A percentile compares a stretch with the other conserved stretches of the same genome.
Conservation (phyloP, 208 protist genomes). For the Leishmania braziliensis region DNA sequence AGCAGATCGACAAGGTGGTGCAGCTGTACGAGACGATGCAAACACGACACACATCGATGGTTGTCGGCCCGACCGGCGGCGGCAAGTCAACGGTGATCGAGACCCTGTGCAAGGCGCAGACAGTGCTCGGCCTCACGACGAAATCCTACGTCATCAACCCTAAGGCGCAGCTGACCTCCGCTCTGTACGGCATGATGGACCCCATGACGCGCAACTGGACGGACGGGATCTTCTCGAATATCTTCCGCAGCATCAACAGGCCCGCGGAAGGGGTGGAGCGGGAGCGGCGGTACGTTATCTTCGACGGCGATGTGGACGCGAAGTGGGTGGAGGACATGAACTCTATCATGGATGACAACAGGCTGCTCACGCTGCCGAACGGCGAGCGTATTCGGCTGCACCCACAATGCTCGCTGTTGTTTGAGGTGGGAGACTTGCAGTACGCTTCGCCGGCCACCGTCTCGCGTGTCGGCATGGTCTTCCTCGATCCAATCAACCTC, state of each 20-base stretch:
- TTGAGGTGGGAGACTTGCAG: conserved; percentile 98
- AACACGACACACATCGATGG: conserved; percentile 98
- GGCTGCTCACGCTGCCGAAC: conserved; percentile 98
- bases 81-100: conserved; percentile 98
- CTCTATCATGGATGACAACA: conserved; percentile 99
- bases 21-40: conserved; percentile 99
- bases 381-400: conserved; percentile 97
- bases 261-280: conserved; percentile 60
- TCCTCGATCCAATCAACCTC: conserved; percentile 98
- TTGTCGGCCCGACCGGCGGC: conserved; percentile 97
- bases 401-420: conserved; percentile 95
- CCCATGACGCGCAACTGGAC: conserved; percentile 98
- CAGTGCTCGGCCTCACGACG: conserved; percentile 88
- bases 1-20: conserved; percentile 98
- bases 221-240: conserved; percentile 98
- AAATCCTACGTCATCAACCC: conserved; percentile 98
- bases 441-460: conserved; percentile 99
- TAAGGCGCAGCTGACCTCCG: conserved; percentile 96
- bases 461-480: conserved; percentile 99
- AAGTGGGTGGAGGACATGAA: conserved; percentile 99
- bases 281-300: conserved; percentile 97
- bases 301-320: conserved; percentile 99
- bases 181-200: conserved; percentile 99
- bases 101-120: conserved; percentile 95
- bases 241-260: conserved; percentile 97